Evolutionary conservation across 129 eudicot species (phyloP).

Genomic region (Artemisia argyi): DNA sequence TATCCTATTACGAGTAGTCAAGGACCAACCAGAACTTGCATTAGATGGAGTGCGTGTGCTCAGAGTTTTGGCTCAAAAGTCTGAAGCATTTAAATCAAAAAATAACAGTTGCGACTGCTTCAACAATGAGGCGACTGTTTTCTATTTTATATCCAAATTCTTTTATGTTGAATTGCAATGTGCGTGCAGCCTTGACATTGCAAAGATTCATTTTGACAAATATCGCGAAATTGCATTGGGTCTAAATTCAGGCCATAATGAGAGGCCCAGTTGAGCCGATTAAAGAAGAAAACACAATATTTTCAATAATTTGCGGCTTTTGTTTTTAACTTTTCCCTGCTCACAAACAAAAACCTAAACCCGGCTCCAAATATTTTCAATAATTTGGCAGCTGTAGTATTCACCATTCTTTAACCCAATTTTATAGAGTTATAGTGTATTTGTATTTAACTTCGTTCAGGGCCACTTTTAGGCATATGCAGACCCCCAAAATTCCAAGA

Average conservation of each 20-base stretch:
- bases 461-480: too few species aligned
- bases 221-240: background rate
- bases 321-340: too few species aligned
- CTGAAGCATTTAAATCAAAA: background rate
- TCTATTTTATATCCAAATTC: background rate
- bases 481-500: too few species aligned
- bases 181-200: background rate
- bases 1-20: background rate
- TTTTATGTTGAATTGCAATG: background rate
- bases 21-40: background rate
- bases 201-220: background rate
- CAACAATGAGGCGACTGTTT: background rate
- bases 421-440: too few species aligned
- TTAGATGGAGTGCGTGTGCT: background rate
- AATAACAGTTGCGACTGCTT: background rate
- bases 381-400: too few species aligned
- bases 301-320: too few species aligned
- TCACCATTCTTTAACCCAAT: too few species aligned
- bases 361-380: too few species aligned
- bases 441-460: too few species aligned
- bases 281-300: background rate
- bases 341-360: too few species aligned
- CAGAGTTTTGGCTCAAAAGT: conserved; percentile 1
- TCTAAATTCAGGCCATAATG: background rate
- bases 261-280: background rate